Percentiles rank a stretch among this genome's conserved stretches.
phyloP scores from a whole-genome alignment of 768 basidiomycete species.

The Boletus rubroflammeus region DNA sequence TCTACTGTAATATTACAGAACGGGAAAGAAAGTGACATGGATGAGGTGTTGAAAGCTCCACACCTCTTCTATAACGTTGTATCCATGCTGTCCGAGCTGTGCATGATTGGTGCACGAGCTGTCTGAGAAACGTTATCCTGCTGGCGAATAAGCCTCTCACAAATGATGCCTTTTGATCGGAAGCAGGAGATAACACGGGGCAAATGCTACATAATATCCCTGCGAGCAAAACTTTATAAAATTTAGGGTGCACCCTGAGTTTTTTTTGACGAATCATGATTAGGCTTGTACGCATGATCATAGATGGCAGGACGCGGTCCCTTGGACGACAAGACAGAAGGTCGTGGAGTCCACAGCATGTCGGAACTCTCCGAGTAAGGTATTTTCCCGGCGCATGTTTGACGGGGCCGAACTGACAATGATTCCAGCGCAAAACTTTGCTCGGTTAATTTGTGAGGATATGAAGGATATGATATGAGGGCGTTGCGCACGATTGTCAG shows the following conservation, averaged over 20 bases:
- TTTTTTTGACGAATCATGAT: constrained; percentile 14
- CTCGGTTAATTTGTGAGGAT: constrained; percentile 7
- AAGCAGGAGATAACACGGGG: constrained; percentile 20
- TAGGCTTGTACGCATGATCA: constrained; percentile 3
- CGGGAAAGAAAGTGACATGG: neutral
- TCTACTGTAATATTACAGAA: constrained; percentile 3
- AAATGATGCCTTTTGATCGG: constrained; percentile 23
- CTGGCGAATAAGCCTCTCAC: constrained; percentile 10
- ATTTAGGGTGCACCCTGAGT: constrained; percentile 34
- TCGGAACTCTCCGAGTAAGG: constrained; percentile 29
- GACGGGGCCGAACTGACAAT: constrained; percentile 23
- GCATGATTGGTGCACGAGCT: constrained; percentile 11
- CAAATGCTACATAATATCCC: constrained; percentile 31
- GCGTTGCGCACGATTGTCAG: no score
- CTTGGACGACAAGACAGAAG: constrained; percentile 12
- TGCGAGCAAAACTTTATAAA: constrained; percentile 21
- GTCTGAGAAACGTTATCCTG: constrained; percentile 20
- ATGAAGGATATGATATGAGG: no score
- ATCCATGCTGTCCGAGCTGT: constrained; percentile 16
- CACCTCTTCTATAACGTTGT: constrained; percentile 22
- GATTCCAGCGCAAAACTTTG: neutral
- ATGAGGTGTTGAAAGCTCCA: constrained; percentile 14
- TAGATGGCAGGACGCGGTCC: constrained; percentile 10
- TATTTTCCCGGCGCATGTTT: neutral
- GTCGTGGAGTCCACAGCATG: neutral